Evolutionary conservation across 495 filamentous ascomycete species (phyloP), one percentile per base, ranked within the genome.

Genomic region (Hamigera avellanea): DNA sequence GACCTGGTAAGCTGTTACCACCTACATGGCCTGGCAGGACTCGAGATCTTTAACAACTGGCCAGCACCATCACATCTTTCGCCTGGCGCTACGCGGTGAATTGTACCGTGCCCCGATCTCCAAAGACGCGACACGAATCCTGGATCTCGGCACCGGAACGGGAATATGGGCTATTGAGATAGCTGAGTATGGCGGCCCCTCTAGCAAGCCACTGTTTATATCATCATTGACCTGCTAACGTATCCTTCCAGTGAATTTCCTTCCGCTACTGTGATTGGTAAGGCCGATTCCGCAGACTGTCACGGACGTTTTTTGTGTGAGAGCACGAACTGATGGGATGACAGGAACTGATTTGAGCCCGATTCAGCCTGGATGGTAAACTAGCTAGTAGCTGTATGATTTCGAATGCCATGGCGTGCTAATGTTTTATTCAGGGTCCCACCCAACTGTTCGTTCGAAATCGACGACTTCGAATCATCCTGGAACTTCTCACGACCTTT

Each of bases 131-230:
- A 17, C 48, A 26, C 53, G 54, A 26, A 60, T 68, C n/a, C 45
- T 71, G 4, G 67, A 71, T 41, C 45, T 67, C 9, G 67, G 67
- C 10, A 66, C 60, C 1, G 64, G 64, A 26, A 69, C 64, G 0
- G 67, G 67, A 12, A 50, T 62, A n/a, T 75, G 72, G 70, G 65
- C 64, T n/a, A 59, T 68, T 6, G 65, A 69, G 25, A 58, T 76
- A 48, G 74, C 53, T 23, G 69, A 73, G 49, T 54, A 42, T 21
- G 45, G 7, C 2, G 10, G 29, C 7, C 3, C 5, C 25, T 23
- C 17, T 16, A 23, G 9, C 21, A 23, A 9, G 9, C 21, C 13
- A 14, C 36, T 5, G 10, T 28, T 23, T 8, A n/a, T 19, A 17
- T 32, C 25, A 36, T 14, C 14, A 36, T 18, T 29, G 26, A 36